These are phyloP conservation scores for Infundibulicybe gibba DNA, from an alignment of 768 basidiomycete genomes.

Conservation along the genomic window DNA sequence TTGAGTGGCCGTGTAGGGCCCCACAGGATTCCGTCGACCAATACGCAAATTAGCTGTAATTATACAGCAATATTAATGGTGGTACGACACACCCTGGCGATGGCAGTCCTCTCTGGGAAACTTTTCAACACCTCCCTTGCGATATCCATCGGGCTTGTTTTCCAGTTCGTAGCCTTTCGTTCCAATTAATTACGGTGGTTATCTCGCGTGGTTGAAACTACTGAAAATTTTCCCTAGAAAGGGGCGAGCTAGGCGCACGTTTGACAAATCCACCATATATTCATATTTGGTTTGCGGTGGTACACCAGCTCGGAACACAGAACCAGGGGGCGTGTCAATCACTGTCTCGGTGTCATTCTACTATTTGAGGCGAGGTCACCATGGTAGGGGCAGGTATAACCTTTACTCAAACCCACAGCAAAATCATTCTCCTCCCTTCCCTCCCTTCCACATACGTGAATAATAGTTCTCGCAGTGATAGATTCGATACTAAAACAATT, in stretches of 20 bases:
- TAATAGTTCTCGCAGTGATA: too few species aligned
- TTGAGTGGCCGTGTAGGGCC: slow-evolving; percentile 95
- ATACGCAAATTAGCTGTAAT: slow-evolving; percentile 1
- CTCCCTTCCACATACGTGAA: too few species aligned
- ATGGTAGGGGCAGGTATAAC: too few species aligned
- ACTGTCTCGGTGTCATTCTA: too few species aligned
- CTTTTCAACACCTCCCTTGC: slow-evolving; percentile 86
- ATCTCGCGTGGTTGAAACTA: slow-evolving; percentile 70
- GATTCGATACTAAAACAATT: too few species aligned
- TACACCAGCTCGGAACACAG: too few species aligned
- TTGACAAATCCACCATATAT: slow-evolving; percentile 77
- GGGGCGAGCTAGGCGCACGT: slow-evolving; percentile 36
- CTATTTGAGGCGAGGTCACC: too few species aligned
- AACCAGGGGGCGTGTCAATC: too few species aligned
- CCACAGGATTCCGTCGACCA: slow-evolving; percentile 89
- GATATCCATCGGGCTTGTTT: slow-evolving; percentile 89
- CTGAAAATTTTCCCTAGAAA: not conserved
- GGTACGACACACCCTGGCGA: slow-evolving; percentile 69
- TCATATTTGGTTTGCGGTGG: too few species aligned
- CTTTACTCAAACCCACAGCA: too few species aligned
- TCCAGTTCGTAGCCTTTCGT: slow-evolving; percentile 86
- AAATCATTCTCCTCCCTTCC: too few species aligned
- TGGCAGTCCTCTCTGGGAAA: slow-evolving; percentile 85
- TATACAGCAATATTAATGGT: not conserved
- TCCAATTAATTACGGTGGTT: slow-evolving; percentile 74